phyloP scores from a whole-genome alignment of 108 stramenopile genomes.

The Discostella pseudostelligera region DNA sequence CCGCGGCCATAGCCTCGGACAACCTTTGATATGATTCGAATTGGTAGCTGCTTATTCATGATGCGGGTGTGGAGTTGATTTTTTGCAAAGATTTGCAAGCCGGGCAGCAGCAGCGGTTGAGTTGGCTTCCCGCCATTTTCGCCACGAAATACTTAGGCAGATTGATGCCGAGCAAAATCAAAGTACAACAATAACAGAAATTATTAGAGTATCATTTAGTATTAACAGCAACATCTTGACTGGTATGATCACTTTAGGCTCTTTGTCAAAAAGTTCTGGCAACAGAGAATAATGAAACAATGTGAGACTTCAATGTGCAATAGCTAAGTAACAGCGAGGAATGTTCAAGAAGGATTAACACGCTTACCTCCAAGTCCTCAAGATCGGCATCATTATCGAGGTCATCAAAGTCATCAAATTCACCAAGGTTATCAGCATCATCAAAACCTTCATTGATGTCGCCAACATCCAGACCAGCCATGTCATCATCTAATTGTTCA shows the following conservation, averaged over 20 bases:
- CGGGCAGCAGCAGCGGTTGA: too few relatives aligned
- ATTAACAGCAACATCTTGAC: too few relatives aligned
- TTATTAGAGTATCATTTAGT: too few relatives aligned
- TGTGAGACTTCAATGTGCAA: neutral
- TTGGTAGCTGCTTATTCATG: slow-evolving; percentile 50
- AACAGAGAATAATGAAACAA: neutral
- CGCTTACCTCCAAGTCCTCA: slow-evolving; percentile 66
- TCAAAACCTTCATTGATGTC: slow-evolving; percentile 44
- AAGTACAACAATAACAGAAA: too few relatives aligned
- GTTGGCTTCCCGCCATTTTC: too few relatives aligned
- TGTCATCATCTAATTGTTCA: slow-evolving; percentile 45
- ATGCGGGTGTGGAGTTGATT: too few relatives aligned
- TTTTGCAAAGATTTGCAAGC: too few relatives aligned
- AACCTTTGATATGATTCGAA: slow-evolving; percentile 69
- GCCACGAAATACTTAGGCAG: too few relatives aligned
- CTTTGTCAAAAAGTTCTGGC: slow-evolving; percentile 5
- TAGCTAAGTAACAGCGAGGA: neutral
- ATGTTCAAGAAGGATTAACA: neutral
- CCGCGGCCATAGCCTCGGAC: slow-evolving; percentile 84
- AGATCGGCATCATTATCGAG: slow-evolving; percentile 56
- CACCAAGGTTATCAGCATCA: slow-evolving; percentile 51
- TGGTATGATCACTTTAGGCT: neutral
- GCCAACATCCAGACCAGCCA: slow-evolving; percentile 49
- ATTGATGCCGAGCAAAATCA: too few relatives aligned
- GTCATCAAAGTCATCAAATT: slow-evolving; percentile 54